These are phyloP conservation scores for Cryptococcus jaspeensis DNA, from an alignment of 1,284 basidiomycete species.

Conservation along the genomic window DNA sequence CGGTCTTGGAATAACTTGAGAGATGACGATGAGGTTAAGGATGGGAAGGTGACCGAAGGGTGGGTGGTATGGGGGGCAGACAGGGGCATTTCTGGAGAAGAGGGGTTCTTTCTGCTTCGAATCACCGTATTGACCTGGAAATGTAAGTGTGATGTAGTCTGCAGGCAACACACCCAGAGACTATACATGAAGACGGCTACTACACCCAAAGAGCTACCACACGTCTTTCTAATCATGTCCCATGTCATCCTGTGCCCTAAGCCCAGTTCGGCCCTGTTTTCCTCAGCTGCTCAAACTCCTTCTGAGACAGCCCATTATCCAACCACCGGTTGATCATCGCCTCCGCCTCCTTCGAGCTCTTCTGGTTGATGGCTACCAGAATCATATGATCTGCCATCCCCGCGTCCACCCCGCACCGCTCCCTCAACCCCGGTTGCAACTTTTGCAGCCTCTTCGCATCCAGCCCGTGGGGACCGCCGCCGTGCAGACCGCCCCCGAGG, in stretches of 20 bases:
- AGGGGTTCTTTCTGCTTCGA: too few relatives aligned
- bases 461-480: slow-evolving; percentile 10
- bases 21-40: too few relatives aligned
- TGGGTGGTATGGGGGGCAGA: too few relatives aligned
- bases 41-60: too few relatives aligned
- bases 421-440: neutral
- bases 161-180: too few relatives aligned
- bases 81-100: too few relatives aligned
- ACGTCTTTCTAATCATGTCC: too few relatives aligned
- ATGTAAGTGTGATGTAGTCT: too few relatives aligned
- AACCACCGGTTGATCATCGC: slow-evolving; percentile 2
- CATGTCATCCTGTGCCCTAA: neutral
- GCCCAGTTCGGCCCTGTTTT: slow-evolving; percentile 8
- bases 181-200: too few relatives aligned
- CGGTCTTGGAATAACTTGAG: too few relatives aligned
- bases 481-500: slow-evolving; percentile 8
- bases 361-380: slow-evolving; percentile 6
- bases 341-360: neutral
- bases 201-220: too few relatives aligned
- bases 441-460: neutral
- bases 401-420: neutral
- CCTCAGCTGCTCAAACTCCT: slow-evolving; percentile 6
- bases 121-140: too few relatives aligned
- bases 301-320: slow-evolving; percentile 1
- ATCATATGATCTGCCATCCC: slow-evolving; percentile 12